A percentile compares a stretch with the other conserved stretches of the same genome.
Conservation (phyloP, 495 filamentous ascomycete genomes). For the Podospora tetraspora region DNA sequence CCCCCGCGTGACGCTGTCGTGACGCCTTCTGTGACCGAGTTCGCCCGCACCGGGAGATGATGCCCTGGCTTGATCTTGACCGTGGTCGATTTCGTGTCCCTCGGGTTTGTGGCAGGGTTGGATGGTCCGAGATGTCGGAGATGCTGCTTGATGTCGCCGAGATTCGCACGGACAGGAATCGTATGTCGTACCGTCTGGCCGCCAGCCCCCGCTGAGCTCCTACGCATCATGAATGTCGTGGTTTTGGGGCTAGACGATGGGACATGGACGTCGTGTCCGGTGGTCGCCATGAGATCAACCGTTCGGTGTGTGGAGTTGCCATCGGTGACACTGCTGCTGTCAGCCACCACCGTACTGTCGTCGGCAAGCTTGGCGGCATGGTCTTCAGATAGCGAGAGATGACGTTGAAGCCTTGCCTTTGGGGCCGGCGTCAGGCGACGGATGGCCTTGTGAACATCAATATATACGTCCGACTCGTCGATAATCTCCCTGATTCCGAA, state of each 20-base stretch:
- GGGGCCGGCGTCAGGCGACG: slow-evolving; percentile 52
- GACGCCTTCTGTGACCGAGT: slow-evolving; percentile 18
- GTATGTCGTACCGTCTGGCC: slow-evolving; percentile 35
- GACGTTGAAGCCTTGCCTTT: slow-evolving; percentile 28
- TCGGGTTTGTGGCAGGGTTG: slow-evolving; percentile 79
- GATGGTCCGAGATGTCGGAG: slow-evolving; percentile 88
- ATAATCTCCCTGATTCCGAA: slow-evolving; percentile 56
- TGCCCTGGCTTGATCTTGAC: slow-evolving; percentile 83
- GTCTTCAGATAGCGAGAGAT: slow-evolving; percentile 24
- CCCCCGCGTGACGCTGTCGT: slow-evolving; percentile 24
- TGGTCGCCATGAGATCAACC: slow-evolving; percentile 19
- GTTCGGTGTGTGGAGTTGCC: slow-evolving; percentile 7
- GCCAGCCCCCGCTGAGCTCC: slow-evolving; percentile 47
- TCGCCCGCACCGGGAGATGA: slow-evolving; percentile 21
- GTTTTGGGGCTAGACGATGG: slow-evolving; percentile 38
- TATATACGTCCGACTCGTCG: slow-evolving; percentile 87
- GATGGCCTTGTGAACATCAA: slow-evolving; percentile 96
- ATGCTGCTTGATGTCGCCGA: slow-evolving; percentile 70
- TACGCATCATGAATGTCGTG: slow-evolving; percentile 51
- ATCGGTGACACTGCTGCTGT: slow-evolving; percentile 9
- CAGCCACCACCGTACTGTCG: slow-evolving; percentile 13
- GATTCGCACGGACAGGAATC: slow-evolving; percentile 46
- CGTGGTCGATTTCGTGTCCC: slow-evolving; percentile 73
- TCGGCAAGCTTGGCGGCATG: slow-evolving; percentile 9
- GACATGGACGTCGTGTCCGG: slow-evolving; percentile 24